Percentiles rank a stretch among this genome's conserved stretches.
Conservation (phyloP, 2,329 filamentous ascomycete genomes). For the Aureobasidium pullulans region DNA sequence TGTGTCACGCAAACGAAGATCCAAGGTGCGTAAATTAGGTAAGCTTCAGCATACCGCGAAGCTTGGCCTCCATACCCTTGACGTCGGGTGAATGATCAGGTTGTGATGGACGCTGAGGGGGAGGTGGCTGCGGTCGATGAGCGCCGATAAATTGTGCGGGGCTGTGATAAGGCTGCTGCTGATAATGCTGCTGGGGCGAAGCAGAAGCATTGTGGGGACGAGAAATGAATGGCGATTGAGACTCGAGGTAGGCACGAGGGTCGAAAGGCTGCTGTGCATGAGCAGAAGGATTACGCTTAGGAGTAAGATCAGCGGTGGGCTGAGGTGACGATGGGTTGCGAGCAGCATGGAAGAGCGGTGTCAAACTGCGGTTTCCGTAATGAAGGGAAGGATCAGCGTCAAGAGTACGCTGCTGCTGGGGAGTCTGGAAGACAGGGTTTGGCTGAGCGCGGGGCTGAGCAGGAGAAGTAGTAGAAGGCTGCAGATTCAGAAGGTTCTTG, state of each 20-base stretch:
- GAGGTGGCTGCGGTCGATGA: constrained; percentile 12
- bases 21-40: background rate
- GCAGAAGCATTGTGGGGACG: constrained; percentile 24
- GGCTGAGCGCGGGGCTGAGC: constrained; percentile 18
- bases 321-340: constrained; percentile 26
- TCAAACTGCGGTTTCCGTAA: constrained; percentile 39
- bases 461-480: constrained; percentile 17
- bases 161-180: constrained; percentile 2
- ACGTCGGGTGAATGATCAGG: constrained; percentile 21
- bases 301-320: constrained; percentile 12
- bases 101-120: constrained; percentile 7
- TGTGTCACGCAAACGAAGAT: background rate
- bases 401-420: constrained; percentile 12
- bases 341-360: constrained; percentile 42
- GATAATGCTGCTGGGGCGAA: constrained; percentile 15
- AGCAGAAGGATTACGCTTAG: constrained; percentile 18
- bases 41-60: constrained; percentile 33
- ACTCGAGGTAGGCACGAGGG: constrained; percentile 25
- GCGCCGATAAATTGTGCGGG: background rate
- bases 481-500: constrained; percentile 34
- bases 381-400: constrained; percentile 15
- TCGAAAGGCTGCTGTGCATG: constrained; percentile 19
- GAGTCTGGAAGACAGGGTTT: constrained; percentile 17
- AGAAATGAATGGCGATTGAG: constrained; percentile 18
- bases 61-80: constrained; percentile 32